Base-by-base conservation (phyloP, 2,329 filamentous ascomycete species). In the Colletotrichum simmondsii region DNA sequence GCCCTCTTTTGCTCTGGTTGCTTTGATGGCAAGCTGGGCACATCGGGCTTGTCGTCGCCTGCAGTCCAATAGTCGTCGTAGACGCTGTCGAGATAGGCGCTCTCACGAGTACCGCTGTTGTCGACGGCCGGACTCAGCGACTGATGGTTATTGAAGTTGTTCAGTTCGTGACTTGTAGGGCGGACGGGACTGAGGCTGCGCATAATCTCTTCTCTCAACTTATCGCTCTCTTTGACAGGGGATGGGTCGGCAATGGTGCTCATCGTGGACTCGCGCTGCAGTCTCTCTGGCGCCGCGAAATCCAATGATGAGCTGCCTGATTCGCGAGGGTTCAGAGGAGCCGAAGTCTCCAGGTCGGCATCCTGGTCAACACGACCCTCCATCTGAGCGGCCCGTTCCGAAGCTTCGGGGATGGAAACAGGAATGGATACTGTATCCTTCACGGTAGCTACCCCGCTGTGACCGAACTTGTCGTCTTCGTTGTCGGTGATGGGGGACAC, bases 161-260 rank as follows among this genome's bases (percentile, higher is more conserved):
- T 72, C 10, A 73, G 71, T 4, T 65, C 71, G 19, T 49, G 42
- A n/a, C 61, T 59, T 24, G 73, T 75, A 4, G 82, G 77, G 35
- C 82, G 82, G 14, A 84, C 79, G 0, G 91, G 88, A 67, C 87
- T 91, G 2, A 95, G 84, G 54, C 91, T 93, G 71, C 89, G 90
- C 65, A 94, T 90, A 67, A 95, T 95, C 77, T 95, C 94, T 72
- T 94, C 92, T 32, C 91, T 88, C 59, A 95, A 80, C 68, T 89
- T 86, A 75, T 95, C 93, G 77, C 89, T 95, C 77, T 95, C 93
- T 75, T 92, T 90, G 71, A 92, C 85, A 35, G 90, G 87, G 0
- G 87, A 87, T 8, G 83, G 84, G 8, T 86, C 86, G 11, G 86
- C 85, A 11, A 83, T 78, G 0, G 87, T 88, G 77, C 87, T 89